Percentiles rank a stretch among this genome's conserved stretches.
Evolutionary conservation across 2,329 filamentous ascomycete genomes (phyloP).

Genomic region (Escovopsis sp.): DNA sequence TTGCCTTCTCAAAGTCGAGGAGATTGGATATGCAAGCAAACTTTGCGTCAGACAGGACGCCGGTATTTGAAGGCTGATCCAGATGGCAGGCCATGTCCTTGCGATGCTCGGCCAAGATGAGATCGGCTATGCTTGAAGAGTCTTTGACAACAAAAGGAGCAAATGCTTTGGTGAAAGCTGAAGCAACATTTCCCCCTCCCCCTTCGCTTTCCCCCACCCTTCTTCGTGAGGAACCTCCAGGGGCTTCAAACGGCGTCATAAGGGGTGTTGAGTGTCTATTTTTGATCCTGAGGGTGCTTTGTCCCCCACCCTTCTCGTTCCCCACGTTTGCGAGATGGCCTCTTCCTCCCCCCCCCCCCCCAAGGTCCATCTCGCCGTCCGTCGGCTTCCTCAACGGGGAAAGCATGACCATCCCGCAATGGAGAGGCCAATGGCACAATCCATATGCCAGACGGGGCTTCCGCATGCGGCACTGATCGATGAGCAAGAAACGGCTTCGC

Average conservation of each 20-base stretch:
- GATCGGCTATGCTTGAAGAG: background rate
- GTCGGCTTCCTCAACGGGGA: background rate
- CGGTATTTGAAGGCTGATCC: background rate
- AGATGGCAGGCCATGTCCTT: background rate
- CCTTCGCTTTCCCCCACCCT: too few species aligned
- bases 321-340: background rate
- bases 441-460: slow-evolving; percentile 11
- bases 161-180: background rate
- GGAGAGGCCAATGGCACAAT: slow-evolving; percentile 13
- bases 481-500: slow-evolving; percentile 3
- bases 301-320: background rate
- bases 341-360: too few species aligned
- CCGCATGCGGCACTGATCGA: slow-evolving; percentile 10
- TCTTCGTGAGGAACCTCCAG: background rate
- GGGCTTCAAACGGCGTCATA: background rate
- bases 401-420: slow-evolving; percentile 3
- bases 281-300: background rate
- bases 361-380: slow-evolving; percentile 4
- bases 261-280: background rate
- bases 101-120: background rate
- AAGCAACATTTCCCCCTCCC: background rate
- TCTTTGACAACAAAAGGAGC: background rate
- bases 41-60: background rate
- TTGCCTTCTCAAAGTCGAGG: too few species aligned
- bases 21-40: background rate